These are phyloP conservation scores for Stromatinia cepivora DNA, from an alignment of 2,329 filamentous ascomycete species.

Conservation along the genomic window DNA sequence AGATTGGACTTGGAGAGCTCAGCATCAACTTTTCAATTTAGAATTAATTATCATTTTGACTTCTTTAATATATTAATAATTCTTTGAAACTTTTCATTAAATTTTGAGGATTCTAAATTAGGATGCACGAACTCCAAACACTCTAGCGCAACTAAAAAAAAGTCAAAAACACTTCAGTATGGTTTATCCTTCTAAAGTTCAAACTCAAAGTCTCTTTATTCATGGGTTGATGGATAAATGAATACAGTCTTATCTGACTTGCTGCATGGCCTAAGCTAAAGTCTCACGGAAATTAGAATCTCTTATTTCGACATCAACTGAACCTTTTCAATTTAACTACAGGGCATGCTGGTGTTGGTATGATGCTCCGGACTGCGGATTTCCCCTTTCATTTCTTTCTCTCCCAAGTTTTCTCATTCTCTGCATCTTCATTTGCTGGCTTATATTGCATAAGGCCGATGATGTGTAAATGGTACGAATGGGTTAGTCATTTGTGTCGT, in stretches of 20 bases:
- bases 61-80: too few relatives aligned
- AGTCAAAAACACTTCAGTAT: too few relatives aligned
- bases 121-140: too few relatives aligned
- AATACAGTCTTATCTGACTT: background rate
- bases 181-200: too few relatives aligned
- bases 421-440: background rate
- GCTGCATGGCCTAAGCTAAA: background rate
- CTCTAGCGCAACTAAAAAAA: too few relatives aligned
- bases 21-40: too few relatives aligned
- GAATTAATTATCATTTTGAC: too few relatives aligned
- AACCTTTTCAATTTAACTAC: background rate
- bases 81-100: too few relatives aligned
- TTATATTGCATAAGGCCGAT: background rate
- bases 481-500: background rate
- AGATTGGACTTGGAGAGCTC: too few relatives aligned
- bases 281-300: background rate
- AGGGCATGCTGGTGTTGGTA: background rate
- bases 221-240: too few relatives aligned
- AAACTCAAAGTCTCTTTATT: too few relatives aligned
- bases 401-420: background rate
- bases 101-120: too few relatives aligned
- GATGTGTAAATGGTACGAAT: background rate
- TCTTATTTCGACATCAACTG: background rate
- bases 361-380: background rate
- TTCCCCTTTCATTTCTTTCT: background rate